phyloP scores from a whole-genome alignment of 306 rosid genomes.

The Cucumis sativus region Cucumber_9930_V3 NC_026659.2:15210001-15210500 shows the following conservation, averaged over 20 bases:
- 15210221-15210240: neutral
- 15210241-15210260: neutral
- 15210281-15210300: no score
- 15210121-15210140: neutral
- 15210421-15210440: neutral
- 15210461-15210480: neutral
- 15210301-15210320: no score
- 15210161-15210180: neutral
- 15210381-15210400: no score
- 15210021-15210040: neutral
- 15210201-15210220: neutral
- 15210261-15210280: no score
- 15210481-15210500: conserved; percentile 16
- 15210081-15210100: neutral
- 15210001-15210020: neutral
- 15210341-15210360: neutral
- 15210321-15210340: no score
- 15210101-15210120: neutral
- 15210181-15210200: neutral
- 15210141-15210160: neutral
- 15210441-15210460: neutral
- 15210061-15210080: neutral
- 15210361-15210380: neutral
- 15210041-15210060: neutral
- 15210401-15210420: neutral